Evolutionary conservation across 805 yeast species (phyloP), one percentile per base, ranked within the genome.

Genomic region (Kodamaea restingae): DNA sequence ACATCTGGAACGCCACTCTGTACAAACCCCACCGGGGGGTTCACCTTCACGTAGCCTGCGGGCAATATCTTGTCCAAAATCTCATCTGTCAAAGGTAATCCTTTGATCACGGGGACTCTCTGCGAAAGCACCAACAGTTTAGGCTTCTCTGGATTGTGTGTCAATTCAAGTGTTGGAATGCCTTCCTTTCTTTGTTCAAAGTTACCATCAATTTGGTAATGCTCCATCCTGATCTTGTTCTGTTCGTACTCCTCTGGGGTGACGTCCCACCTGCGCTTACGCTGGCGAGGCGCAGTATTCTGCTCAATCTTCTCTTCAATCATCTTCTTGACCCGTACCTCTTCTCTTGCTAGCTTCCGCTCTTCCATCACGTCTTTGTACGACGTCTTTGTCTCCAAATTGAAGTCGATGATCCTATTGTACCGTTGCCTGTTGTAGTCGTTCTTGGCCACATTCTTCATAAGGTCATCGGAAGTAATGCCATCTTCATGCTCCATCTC

Each of bases 61-160:
- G 85, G 86, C 24, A 80, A 56, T 7, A 80, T 51, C 27, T 61
- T 54, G 38, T 75, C 73, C 4, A 81, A 60, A 10, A 69, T 60
- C 15, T 61, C 72, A 40, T 71, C 72, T 0, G 78, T 65, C 15
- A 80, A 54, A 2, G 58, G 58, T 4, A 43, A 47, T 10, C 70
- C 65, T 29, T 55, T 47, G 9, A 61, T 50, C 4, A 54, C 41
- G 1, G 70, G 64, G 4, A 52, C 48, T 26, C 54, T 56, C 14
- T 43, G n/a, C n/a, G n/a, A n/a, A n/a, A n/a, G n/a, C n/a, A n/a
- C n/a, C n/a, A n/a, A n/a, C n/a, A n/a, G n/a, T n/a, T n/a, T n/a
- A n/a, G n/a, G n/a, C n/a, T n/a, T n/a, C n/a, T n/a, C n/a, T 20
- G 22, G 22, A 20, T 20, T 20, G 5, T 5, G 22, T 6, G 8